A percentile compares a stretch with the other conserved stretches of the same genome.
These are phyloP conservation scores for Wickerhamiella azyma DNA, from an alignment of 805 yeast species.

Conservation along the genomic window DNA sequence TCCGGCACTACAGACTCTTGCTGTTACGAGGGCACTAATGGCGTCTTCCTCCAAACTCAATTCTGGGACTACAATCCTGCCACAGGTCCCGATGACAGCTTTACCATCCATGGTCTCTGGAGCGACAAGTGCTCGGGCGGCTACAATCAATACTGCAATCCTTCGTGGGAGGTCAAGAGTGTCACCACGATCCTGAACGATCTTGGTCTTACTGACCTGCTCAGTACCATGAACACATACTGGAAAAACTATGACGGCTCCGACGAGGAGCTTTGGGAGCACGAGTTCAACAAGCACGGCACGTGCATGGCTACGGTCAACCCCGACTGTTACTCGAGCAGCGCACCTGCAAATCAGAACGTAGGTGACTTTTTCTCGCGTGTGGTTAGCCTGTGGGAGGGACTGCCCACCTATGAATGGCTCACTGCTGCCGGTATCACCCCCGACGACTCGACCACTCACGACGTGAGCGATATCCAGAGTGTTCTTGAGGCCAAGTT, in stretches of 20 bases:
- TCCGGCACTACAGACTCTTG: constrained; percentile 43
- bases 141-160: constrained; percentile 66
- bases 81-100: constrained; percentile 53
- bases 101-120: constrained; percentile 82
- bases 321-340: constrained; percentile 46
- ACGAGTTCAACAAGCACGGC: constrained; percentile 89
- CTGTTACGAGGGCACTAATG: constrained; percentile 81
- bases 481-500: constrained; percentile 25
- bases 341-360: constrained; percentile 22
- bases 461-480: constrained; percentile 32
- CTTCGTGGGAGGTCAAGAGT: constrained; percentile 38
- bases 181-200: constrained; percentile 34
- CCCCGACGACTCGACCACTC: constrained; percentile 49
- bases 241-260: constrained; percentile 69
- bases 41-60: constrained; percentile 70
- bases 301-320: constrained; percentile 75
- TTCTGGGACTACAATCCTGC: constrained; percentile 84
- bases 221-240: constrained; percentile 39
- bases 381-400: constrained; percentile 42
- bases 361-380: constrained; percentile 60
- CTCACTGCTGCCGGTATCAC: constrained; percentile 51
- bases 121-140: constrained; percentile 78
- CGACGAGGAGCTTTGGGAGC: constrained; percentile 67
- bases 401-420: constrained; percentile 54
- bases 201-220: constrained; percentile 35